phyloP scores from a whole-genome alignment of 306 rosid species.

The Mimosa pudica region DNA sequence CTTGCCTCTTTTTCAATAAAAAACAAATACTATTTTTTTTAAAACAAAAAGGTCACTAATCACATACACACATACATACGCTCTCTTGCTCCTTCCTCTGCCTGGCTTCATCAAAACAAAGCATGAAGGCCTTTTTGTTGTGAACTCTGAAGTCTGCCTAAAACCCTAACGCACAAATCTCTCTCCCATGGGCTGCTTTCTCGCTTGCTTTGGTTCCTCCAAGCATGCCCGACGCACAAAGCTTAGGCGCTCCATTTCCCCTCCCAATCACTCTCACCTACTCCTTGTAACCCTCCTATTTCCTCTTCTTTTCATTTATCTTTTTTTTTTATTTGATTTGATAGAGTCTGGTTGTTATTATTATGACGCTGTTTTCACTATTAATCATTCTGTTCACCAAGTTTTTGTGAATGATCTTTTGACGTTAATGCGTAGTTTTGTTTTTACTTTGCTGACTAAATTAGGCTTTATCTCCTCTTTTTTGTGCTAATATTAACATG shows the following conservation, averaged over 20 bases:
- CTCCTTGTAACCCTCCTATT: constrained; percentile 36
- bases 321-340: neutral
- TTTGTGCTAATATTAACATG: neutral
- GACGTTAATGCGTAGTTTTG: neutral
- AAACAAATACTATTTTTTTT: neutral
- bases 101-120: neutral
- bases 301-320: constrained; percentile 20
- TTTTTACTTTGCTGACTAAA: constrained; percentile 25
- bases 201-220: constrained; percentile 71
- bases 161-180: constrained; percentile 17
- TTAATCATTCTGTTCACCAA: neutral
- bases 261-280: constrained; percentile 41
- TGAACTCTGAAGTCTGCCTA: constrained; percentile 11
- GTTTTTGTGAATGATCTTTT: neutral
- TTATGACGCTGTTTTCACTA: too few species aligned
- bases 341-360: neutral
- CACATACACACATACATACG: too few species aligned
- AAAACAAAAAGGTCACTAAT: too few species aligned
- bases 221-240: constrained; percentile 48
- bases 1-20: constrained; percentile 29
- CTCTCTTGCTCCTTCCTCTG: neutral
- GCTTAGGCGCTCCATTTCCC: constrained; percentile 50
- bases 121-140: constrained; percentile 23
- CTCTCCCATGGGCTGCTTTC: constrained; percentile 72
- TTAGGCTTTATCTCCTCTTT: neutral